phyloP scores from a whole-genome alignment of 108 stramenopile genomes.

The Nitzschia sp. region DNA sequence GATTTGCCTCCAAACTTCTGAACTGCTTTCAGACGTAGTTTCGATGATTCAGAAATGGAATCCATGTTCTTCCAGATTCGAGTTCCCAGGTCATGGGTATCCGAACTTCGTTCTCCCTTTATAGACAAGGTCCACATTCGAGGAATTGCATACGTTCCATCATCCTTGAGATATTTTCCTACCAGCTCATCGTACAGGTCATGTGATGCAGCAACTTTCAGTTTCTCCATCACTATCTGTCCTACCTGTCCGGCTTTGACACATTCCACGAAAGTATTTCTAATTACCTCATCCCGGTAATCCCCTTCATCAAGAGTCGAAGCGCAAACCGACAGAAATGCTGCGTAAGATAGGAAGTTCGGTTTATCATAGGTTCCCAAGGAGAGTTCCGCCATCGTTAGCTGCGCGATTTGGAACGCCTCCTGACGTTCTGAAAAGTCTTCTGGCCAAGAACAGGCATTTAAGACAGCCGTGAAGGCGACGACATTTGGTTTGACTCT shows the following conservation, averaged over 20 bases:
- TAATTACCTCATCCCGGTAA: slow-evolving; percentile 35
- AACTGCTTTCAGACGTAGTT: slow-evolving; percentile 14
- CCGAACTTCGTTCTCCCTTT: slow-evolving; percentile 12
- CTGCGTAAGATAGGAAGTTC: slow-evolving; percentile 64
- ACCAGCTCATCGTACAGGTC: slow-evolving; percentile 35
- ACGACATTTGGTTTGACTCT: slow-evolving; percentile 52
- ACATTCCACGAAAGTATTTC: slow-evolving; percentile 44
- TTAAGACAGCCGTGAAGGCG: slow-evolving; percentile 63
- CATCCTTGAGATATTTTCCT: slow-evolving; percentile 12
- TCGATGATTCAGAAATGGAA: slow-evolving; percentile 6
- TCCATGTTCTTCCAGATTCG: neutral
- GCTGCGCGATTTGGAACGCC: slow-evolving; percentile 33
- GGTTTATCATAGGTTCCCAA: slow-evolving; percentile 41
- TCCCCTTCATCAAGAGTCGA: slow-evolving; percentile 46
- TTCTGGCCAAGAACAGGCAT: slow-evolving; percentile 64
- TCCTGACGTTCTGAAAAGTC: slow-evolving; percentile 43
- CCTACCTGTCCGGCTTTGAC: slow-evolving; percentile 53
- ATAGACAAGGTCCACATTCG: slow-evolving; percentile 1
- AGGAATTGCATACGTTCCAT: neutral
- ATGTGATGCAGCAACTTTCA: slow-evolving; percentile 35
- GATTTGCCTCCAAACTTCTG: slow-evolving; percentile 18
- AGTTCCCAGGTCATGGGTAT: neutral
- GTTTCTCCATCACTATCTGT: slow-evolving; percentile 57
- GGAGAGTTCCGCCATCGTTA: slow-evolving; percentile 31
- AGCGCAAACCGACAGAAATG: slow-evolving; percentile 52